Evolutionary conservation across 2,329 filamentous ascomycete species (phyloP).

Genomic region (Camillea tinctor): DNA sequence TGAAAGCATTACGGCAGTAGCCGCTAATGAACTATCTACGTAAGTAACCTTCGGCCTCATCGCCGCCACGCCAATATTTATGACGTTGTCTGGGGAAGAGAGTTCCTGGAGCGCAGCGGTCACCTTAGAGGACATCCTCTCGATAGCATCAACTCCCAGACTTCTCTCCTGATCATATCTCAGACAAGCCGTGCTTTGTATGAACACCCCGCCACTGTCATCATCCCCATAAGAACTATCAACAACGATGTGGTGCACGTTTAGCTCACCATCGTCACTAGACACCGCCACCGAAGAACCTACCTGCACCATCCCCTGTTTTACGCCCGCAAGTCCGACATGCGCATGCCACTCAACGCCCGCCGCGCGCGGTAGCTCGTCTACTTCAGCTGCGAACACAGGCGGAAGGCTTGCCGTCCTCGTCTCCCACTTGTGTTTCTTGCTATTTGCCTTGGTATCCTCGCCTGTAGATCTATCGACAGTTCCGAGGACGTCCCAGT

Average conservation of each 20-base stretch:
- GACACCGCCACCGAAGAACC: slow-evolving; percentile 2
- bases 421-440: slow-evolving; percentile 18
- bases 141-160: slow-evolving; percentile 2
- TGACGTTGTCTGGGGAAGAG: background rate
- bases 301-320: slow-evolving; percentile 22
- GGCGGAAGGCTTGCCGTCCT: slow-evolving; percentile 52
- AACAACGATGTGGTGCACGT: slow-evolving; percentile 27
- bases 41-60: slow-evolving; percentile 29
- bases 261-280: background rate
- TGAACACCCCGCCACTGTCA: slow-evolving; percentile 17
- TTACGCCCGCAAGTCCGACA: slow-evolving; percentile 50
- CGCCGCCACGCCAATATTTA: background rate
- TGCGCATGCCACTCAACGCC: slow-evolving; percentile 82
- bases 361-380: slow-evolving; percentile 70
- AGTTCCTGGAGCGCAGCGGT: slow-evolving; percentile 9
- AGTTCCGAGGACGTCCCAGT: slow-evolving; percentile 44
- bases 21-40: slow-evolving; percentile 15
- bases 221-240: slow-evolving; percentile 10
- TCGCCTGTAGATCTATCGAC: slow-evolving; percentile 13
- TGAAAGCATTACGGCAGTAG: background rate
- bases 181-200: slow-evolving; percentile 22
- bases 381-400: slow-evolving; percentile 73
- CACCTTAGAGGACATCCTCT: slow-evolving; percentile 6
- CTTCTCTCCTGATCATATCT: background rate
- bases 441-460: slow-evolving; percentile 19